Conservation (phyloP, 495 filamentous ascomycete genomes). For the Hypoxylon lenormandii region DNA sequence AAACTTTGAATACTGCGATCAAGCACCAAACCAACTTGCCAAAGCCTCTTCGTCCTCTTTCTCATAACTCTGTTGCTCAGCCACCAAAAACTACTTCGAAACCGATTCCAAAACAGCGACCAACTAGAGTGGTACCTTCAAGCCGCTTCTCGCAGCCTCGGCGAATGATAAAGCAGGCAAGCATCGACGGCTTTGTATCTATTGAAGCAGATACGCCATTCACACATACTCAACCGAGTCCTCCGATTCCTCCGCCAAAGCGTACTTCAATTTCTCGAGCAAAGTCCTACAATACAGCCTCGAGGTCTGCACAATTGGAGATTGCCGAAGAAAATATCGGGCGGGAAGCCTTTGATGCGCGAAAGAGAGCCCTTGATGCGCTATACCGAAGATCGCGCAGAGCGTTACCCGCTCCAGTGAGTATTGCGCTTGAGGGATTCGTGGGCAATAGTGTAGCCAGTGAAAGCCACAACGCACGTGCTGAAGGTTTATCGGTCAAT, state of each 20-base stretch:
- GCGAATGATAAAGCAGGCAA: constrained; percentile 51
- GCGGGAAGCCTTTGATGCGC: constrained; percentile 50
- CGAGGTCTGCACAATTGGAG: constrained; percentile 64
- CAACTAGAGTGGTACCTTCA: constrained; percentile 21
- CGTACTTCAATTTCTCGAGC: constrained; percentile 8
- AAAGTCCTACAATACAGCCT: constrained; percentile 23
- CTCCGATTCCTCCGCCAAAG: constrained; percentile 25
- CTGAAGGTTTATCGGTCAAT: constrained; percentile 37
- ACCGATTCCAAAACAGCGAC: no score
- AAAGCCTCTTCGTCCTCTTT: constrained; percentile 50
- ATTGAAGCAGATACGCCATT: constrained; percentile 20
- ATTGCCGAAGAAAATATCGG: constrained; percentile 46
- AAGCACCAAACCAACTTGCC: constrained; percentile 28
- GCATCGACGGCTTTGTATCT: constrained; percentile 52
- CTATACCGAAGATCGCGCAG: constrained; percentile 59
- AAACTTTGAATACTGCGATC: constrained; percentile 28
- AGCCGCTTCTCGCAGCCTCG: constrained; percentile 37
- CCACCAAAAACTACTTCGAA: constrained; percentile 29
- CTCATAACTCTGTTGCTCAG: constrained; percentile 45
- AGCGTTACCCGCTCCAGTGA: constrained; percentile 34
- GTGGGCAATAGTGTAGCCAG: constrained; percentile 40
- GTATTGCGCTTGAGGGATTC: constrained; percentile 44
- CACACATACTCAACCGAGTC: constrained; percentile 12
- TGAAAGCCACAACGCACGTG: constrained; percentile 24
- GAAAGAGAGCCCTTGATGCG: constrained; percentile 63